phyloP scores from a whole-genome alignment of 1,284 basidiomycete species.

The Inonotus obliquus region DNA sequence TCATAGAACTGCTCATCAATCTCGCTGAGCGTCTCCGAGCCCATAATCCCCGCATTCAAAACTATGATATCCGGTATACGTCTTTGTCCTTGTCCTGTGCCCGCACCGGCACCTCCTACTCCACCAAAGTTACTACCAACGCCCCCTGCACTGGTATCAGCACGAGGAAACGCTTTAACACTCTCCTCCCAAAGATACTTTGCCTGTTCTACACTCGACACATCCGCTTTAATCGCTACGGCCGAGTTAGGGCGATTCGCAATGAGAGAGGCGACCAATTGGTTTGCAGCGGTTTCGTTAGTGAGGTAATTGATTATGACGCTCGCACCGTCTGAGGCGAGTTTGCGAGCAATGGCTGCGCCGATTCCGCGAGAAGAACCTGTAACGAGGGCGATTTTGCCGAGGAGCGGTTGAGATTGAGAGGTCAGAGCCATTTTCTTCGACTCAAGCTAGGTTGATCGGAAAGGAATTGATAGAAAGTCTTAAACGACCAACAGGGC shows the following conservation, averaged over 20 bases:
- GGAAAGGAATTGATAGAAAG: neutral
- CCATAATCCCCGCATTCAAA: slow-evolving; percentile 52
- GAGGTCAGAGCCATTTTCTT: neutral
- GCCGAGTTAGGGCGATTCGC: slow-evolving; percentile 40
- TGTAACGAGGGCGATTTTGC: slow-evolving; percentile 53
- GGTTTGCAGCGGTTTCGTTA: slow-evolving; percentile 38
- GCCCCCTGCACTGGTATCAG: too few species aligned
- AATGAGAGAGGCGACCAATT: slow-evolving; percentile 42
- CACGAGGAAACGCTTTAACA: slow-evolving; percentile 32
- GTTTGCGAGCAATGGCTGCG: slow-evolving; percentile 44
- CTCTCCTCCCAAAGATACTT: slow-evolving; percentile 35
- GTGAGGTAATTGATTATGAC: slow-evolving; percentile 53
- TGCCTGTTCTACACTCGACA: slow-evolving; percentile 25
- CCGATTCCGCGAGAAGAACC: slow-evolving; percentile 58
- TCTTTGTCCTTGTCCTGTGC: slow-evolving; percentile 23
- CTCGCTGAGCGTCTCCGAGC: slow-evolving; percentile 38
- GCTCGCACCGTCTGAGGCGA: slow-evolving; percentile 51
- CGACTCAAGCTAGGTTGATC: neutral
- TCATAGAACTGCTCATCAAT: slow-evolving; percentile 48
- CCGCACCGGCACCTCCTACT: slow-evolving; percentile 29
- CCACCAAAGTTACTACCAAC: too few species aligned
- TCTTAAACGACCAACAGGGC: neutral
- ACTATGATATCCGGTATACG: slow-evolving; percentile 53
- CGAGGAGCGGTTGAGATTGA: slow-evolving; percentile 26
- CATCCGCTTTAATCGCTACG: slow-evolving; percentile 48